Evolutionary conservation across 2,329 filamentous ascomycete genomes (phyloP).

Genomic region (Mariannaea sp.): DNA sequence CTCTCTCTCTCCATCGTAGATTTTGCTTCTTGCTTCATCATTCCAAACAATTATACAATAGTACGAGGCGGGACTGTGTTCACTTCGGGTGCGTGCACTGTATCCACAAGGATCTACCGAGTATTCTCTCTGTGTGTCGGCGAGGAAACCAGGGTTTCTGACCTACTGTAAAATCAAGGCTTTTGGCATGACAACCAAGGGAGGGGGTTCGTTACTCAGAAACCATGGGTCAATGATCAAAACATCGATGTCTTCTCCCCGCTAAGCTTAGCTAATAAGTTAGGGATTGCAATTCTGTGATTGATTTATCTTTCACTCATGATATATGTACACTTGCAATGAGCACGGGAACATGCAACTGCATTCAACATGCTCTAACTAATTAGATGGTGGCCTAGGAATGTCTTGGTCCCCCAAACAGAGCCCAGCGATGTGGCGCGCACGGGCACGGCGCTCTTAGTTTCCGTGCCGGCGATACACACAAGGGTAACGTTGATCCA

Average conservation of each 20-base stretch:
- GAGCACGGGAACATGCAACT: too few species aligned
- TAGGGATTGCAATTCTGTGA: too few species aligned
- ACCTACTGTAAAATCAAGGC: constrained; percentile 5
- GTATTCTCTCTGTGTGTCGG: constrained; percentile 10
- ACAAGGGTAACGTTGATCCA: background rate
- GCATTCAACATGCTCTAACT: too few species aligned
- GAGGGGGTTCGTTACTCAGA: constrained; percentile 8
- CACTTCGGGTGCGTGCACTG: background rate
- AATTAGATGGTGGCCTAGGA: too few species aligned
- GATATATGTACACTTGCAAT: background rate
- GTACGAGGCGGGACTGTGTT: constrained; percentile 1
- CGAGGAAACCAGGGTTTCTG: constrained; percentile 13
- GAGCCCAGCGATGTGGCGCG: too few species aligned
- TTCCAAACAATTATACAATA: too few species aligned
- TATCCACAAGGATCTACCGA: constrained; percentile 14
- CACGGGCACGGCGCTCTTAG: background rate
- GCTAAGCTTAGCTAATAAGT: background rate
- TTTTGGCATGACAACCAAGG: constrained; percentile 19
- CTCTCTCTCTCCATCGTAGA: too few species aligned
- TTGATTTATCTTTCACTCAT: too few species aligned
- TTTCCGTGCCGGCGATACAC: background rate
- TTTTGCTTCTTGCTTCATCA: background rate
- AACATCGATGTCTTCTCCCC: background rate
- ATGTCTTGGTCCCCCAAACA: too few species aligned
- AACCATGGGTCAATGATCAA: constrained; percentile 1